Percentiles rank a stretch among this genome's conserved stretches.
phyloP scores from a whole-genome alignment of 768 basidiomycete species.

The Collybia mongolica region DNA sequence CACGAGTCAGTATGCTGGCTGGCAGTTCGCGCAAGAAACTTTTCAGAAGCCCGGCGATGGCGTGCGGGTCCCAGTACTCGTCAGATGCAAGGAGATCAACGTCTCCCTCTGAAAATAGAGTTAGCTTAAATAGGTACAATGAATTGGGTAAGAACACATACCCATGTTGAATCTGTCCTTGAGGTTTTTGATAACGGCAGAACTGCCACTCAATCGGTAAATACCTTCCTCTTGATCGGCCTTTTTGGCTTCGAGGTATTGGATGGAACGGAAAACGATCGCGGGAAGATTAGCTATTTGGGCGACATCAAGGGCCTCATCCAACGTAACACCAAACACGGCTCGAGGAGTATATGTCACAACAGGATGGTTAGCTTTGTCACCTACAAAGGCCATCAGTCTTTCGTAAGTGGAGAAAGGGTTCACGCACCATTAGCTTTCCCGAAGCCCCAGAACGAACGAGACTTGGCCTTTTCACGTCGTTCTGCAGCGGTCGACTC shows the following conservation, averaged over 20 bases:
- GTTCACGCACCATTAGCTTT: slow-evolving; percentile 49
- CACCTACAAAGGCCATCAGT: slow-evolving; percentile 22
- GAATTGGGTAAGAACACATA: slow-evolving; percentile 33
- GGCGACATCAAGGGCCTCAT: slow-evolving; percentile 86
- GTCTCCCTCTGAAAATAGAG: slow-evolving; percentile 77
- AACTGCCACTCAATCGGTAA: slow-evolving; percentile 92
- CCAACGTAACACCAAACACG: slow-evolving; percentile 86
- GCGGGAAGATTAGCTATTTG: slow-evolving; percentile 91
- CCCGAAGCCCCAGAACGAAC: slow-evolving; percentile 93
- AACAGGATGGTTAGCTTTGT: slow-evolving; percentile 31
- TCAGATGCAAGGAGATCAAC: slow-evolving; percentile 84
- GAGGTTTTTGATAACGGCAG: slow-evolving; percentile 90
- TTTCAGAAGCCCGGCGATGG: slow-evolving; percentile 94
- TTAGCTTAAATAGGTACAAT: slow-evolving; percentile 6
- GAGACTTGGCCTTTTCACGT: slow-evolving; percentile 89
- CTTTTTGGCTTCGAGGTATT: slow-evolving; percentile 91
- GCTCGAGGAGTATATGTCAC: slow-evolving; percentile 53
- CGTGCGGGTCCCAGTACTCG: slow-evolving; percentile 97
- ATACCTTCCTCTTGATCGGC: slow-evolving; percentile 98
- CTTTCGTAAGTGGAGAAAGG: slow-evolving; percentile 7
- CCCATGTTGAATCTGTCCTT: slow-evolving; percentile 93
- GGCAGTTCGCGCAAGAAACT: slow-evolving; percentile 92
- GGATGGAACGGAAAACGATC: slow-evolving; percentile 92
- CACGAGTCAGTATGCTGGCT: slow-evolving; percentile 87
- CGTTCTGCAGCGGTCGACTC: slow-evolving; percentile 54